Percentiles rank a stretch among this genome's conserved stretches.
Conservation (phyloP, 23 red algal genomes). For the Chondrus crispus region DNA sequence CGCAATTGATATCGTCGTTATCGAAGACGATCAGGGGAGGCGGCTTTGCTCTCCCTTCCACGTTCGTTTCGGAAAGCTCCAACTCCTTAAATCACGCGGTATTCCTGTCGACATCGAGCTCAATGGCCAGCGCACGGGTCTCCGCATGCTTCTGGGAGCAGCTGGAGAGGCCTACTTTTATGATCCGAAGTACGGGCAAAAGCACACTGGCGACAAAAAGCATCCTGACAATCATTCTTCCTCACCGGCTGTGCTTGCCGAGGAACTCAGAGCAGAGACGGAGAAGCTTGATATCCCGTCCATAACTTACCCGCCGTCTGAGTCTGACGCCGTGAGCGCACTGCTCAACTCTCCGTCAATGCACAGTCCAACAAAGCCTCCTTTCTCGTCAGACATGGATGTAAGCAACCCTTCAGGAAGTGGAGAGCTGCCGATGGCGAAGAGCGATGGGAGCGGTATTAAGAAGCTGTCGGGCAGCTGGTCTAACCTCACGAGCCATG, state of each 20-base stretch:
- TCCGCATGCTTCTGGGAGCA: conserved; percentile 77
- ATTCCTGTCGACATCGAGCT: conserved; percentile 81
- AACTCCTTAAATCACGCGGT: conserved; percentile 83
- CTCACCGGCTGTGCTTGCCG: background rate
- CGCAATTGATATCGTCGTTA: conserved; percentile 94
- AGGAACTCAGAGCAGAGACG: no score
- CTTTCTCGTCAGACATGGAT: no score
- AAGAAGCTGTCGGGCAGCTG: background rate
- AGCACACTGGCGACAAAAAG: background rate
- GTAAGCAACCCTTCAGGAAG: no score
- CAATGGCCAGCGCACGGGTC: conserved; percentile 57
- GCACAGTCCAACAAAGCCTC: no score
- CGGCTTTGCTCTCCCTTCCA: conserved; percentile 80
- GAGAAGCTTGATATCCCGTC: background rate
- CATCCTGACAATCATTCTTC: background rate
- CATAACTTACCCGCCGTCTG: background rate
- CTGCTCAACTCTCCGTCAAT: background rate
- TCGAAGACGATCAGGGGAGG: conserved; percentile 71
- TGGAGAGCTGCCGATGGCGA: no score
- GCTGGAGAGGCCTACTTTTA: conserved; percentile 98
- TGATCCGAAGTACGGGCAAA: conserved; percentile 50
- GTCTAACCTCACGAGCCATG: background rate
- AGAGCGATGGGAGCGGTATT: no score
- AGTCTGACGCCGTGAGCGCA: background rate
- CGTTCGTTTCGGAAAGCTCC: conserved; percentile 97